Percentiles rank a stretch among this genome's conserved stretches.
Conservation (phyloP, 805 yeast species). For the Candida tallmaniae region DNA sequence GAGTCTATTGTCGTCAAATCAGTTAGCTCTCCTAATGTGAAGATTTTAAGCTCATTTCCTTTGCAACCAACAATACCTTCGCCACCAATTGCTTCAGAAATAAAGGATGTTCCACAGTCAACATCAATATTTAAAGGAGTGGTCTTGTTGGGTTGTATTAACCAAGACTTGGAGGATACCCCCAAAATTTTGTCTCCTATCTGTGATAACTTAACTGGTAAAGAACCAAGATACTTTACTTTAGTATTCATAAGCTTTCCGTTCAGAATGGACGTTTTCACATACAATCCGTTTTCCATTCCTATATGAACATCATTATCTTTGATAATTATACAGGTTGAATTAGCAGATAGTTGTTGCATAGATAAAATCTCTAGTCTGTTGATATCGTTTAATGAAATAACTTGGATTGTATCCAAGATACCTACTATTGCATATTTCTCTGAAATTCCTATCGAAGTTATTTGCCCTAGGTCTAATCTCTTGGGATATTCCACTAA, state of each 20-base stretch:
- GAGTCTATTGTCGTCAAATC: conserved; percentile 30
- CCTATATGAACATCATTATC: conserved; percentile 62
- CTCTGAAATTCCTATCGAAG: conserved; percentile 39
- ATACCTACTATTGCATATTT: conserved; percentile 68
- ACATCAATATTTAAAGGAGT: conserved; percentile 45
- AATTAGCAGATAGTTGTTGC: conserved; percentile 58
- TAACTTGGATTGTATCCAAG: conserved; percentile 63
- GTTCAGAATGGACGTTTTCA: conserved; percentile 52
- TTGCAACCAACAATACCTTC: conserved; percentile 63
- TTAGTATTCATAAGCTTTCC: conserved; percentile 62
- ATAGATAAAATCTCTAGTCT: conserved; percentile 59
- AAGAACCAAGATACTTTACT: conserved; percentile 69
- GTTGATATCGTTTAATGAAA: conserved; percentile 56
- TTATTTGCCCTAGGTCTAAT: conserved; percentile 47
- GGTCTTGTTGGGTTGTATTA: conserved; percentile 36
- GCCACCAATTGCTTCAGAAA: conserved; percentile 57
- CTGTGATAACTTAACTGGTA: conserved; percentile 49
- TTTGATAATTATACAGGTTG: conserved; percentile 24
- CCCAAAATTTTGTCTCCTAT: conserved; percentile 40
- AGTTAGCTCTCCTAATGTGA: conserved; percentile 46
- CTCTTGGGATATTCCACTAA: conserved; percentile 68
- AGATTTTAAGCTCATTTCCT: conserved; percentile 49
- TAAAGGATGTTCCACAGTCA: conserved; percentile 47
- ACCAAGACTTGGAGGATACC: conserved; percentile 52
- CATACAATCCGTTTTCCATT: conserved; percentile 77